Percentiles rank a stretch among this genome's conserved stretches.
Evolutionary conservation across 1,284 basidiomycete genomes (phyloP).

Genomic region (Porodaedalea pini): DNA sequence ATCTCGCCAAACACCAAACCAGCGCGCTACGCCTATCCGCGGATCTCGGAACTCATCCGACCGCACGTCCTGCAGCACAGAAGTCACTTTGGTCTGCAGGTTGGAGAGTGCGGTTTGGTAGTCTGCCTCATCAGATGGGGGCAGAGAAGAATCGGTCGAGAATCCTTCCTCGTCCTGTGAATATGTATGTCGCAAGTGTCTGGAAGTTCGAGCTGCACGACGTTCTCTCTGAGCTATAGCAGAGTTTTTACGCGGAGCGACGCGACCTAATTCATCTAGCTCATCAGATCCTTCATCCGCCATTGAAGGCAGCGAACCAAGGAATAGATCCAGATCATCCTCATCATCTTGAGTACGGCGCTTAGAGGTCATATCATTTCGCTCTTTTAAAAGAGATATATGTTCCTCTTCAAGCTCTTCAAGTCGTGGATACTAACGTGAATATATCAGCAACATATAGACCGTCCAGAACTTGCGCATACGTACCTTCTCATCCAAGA

Average conservation of each 20-base stretch:
- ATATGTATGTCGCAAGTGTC: constrained; percentile 43
- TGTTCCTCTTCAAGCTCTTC: constrained; percentile 86
- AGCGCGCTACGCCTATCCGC: constrained; percentile 59
- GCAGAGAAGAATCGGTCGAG: constrained; percentile 79
- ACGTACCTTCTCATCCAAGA: constrained; percentile 87
- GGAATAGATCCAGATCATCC: constrained; percentile 77
- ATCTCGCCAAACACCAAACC: constrained; percentile 81
- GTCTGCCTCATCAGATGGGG: constrained; percentile 63
- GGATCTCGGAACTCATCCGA: constrained; percentile 86
- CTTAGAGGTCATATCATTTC: constrained; percentile 61
- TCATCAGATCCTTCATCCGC: constrained; percentile 40
- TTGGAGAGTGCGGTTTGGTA: constrained; percentile 62
- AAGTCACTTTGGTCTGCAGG: constrained; percentile 49
- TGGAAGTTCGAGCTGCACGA: constrained; percentile 48
- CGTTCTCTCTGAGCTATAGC: constrained; percentile 47
- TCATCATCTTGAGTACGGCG: constrained; percentile 72
- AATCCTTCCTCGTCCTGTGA: constrained; percentile 73
- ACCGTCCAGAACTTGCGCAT: not conserved
- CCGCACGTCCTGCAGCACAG: constrained; percentile 78
- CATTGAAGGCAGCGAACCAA: constrained; percentile 49
- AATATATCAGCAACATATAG: constrained; percentile 14
- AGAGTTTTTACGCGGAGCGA: constrained; percentile 45
- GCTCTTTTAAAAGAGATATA: constrained; percentile 70
- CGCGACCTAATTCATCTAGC: constrained; percentile 63
- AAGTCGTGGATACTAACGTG: constrained; percentile 68